These are phyloP conservation scores for Rhizophagus clarus DNA, from an alignment of 192 early-diverging fungal species.

Conservation along the genomic window DNA sequence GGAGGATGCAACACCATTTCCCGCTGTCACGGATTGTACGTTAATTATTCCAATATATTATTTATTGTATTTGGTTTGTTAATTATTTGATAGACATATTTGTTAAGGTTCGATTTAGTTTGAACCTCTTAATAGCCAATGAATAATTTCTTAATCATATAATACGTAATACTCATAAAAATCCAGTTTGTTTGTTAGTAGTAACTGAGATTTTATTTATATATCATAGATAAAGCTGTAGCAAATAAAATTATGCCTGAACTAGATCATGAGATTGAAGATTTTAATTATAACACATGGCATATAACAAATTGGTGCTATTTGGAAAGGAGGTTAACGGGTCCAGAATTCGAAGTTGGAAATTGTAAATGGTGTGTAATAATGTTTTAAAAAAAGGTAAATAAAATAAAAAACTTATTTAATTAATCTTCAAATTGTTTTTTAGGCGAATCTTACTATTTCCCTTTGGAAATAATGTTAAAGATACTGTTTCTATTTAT, in stretches of 20 bases:
- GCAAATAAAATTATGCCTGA: slow-evolving; percentile 44
- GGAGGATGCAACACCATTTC: slow-evolving; percentile 29
- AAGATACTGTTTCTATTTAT: slow-evolving; percentile 78
- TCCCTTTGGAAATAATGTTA: slow-evolving; percentile 79
- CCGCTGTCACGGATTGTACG: slow-evolving; percentile 29
- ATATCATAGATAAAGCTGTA: slow-evolving; percentile 40
- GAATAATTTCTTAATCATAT: not conserved
- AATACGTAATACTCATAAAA: no score
- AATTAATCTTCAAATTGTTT: not conserved
- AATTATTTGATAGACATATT: not conserved
- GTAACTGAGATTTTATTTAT: not conserved
- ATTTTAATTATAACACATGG: slow-evolving; percentile 43
- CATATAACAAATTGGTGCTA: slow-evolving; percentile 41
- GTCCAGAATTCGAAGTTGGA: slow-evolving; percentile 51
- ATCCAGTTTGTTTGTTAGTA: no score
- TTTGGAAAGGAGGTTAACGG: slow-evolving; percentile 49
- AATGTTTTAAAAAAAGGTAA: no score
- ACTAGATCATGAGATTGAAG: slow-evolving; percentile 42
- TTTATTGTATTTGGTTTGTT: no score
- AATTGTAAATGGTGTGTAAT: slow-evolving; percentile 48
- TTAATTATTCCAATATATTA: not conserved
- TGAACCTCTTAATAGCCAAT: not conserved
- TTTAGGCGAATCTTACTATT: slow-evolving; percentile 87
- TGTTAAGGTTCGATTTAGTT: not conserved
- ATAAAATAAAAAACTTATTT: no score